Conservation (phyloP, 78 protist genomes). For the Dictyostelium firmibasis region DNA sequence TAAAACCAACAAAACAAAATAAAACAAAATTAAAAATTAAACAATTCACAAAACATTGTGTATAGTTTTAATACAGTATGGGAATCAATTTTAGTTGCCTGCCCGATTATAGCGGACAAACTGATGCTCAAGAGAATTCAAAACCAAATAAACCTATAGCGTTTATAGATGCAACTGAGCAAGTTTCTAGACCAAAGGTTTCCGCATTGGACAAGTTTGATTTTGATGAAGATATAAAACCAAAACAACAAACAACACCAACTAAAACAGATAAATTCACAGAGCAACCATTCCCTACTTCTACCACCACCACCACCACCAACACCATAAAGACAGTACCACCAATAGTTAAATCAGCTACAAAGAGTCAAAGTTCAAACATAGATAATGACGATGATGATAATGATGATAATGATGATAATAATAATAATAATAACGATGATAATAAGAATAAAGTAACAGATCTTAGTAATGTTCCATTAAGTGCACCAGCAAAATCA, state of each 20-base stretch:
- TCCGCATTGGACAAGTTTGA: background rate
- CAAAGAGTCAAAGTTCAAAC: no score
- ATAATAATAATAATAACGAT: background rate
- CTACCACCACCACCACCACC: background rate
- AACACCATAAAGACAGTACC: background rate
- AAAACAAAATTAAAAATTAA: no score
- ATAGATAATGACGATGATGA: constrained; percentile 13
- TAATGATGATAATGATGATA: background rate
- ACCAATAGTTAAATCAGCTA: no score
- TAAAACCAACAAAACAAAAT: no score
- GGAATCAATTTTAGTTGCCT: constrained; percentile 16
- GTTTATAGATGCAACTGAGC: background rate
- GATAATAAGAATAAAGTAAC: background rate
- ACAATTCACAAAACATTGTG: background rate
- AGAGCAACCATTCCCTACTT: no score
- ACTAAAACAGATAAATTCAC: background rate
- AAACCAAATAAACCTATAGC: constrained; percentile 17
- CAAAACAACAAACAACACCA: background rate
- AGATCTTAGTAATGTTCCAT: constrained; percentile 47
- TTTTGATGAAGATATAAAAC: background rate
- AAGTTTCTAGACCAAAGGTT: background rate
- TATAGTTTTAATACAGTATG: background rate
- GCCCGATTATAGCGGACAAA: constrained; percentile 1
- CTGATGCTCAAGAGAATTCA: background rate
- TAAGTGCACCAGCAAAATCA: constrained; percentile 45